Base-by-base conservation (phyloP, 1,139 yeast species). In the Lodderomyces orthopsilosis region DNA sequence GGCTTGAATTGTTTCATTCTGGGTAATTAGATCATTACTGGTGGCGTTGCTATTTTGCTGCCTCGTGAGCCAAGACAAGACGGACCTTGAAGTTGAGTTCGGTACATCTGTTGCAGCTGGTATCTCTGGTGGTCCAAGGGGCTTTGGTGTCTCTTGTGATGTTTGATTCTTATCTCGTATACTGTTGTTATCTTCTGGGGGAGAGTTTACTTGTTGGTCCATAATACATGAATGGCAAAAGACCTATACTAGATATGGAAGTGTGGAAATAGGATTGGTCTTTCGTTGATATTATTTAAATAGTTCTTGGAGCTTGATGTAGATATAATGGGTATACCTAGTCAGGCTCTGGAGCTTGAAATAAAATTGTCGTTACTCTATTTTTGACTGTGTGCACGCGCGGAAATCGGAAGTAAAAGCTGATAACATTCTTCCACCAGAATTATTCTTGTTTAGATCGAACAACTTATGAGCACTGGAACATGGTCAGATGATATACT, bases 401-500 rank as follows among this genome's bases (percentile, higher is more conserved):
- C n/a, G n/a, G n/a, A n/a, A n/a, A n/a, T n/a, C n/a, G n/a, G n/a
- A n/a, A n/a, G n/a, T n/a, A n/a, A n/a, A n/a, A n/a, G n/a, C n/a
- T n/a, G n/a, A n/a, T 12, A 12, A 21, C 23, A 21, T 21, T 21
- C 23, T n/a, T n/a, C n/a, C n/a, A n/a, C n/a, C n/a, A n/a, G n/a
- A n/a, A n/a, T n/a, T n/a, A n/a, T n/a, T n/a, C n/a, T n/a, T n/a
- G n/a, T n/a, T n/a, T n/a, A n/a, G n/a, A n/a, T n/a, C 17, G 6
- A 27, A 27, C 32, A 17, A 27, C 13, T n/a, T 13, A 27, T 27
- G 32, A 27, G 32, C 9, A 13, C 32, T 5, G 17, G 9, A 13
- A n/a, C 38, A 21, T 61, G 65, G 66, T 48, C 51, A 37, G 57
- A 54, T 10, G 63, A 60, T 23, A 58, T 65, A 3, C 51, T 64